Conservation (phyloP, 1,284 basidiomycete genomes). For the Malassezia restricta region DNA sequence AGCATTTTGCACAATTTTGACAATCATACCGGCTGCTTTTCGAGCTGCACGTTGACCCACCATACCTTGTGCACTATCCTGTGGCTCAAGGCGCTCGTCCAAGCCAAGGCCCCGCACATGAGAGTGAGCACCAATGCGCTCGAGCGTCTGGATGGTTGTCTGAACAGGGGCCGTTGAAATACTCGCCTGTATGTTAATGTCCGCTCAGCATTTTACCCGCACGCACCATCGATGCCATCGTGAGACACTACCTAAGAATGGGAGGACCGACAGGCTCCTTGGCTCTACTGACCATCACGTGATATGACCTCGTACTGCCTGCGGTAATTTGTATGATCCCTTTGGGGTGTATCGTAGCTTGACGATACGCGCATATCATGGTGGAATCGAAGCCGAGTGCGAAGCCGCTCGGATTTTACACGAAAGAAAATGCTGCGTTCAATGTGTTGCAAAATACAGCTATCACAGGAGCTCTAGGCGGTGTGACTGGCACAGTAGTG, state of each 20-base stretch:
- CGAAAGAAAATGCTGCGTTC: background rate
- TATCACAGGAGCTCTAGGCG: background rate
- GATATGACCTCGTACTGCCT: no score
- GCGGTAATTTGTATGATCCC: no score
- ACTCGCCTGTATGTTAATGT: constrained; percentile 19
- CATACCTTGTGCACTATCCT: constrained; percentile 77
- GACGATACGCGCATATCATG: no score
- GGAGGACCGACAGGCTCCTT: no score
- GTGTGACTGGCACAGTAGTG: background rate
- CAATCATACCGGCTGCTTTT: constrained; percentile 89
- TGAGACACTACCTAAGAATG: no score
- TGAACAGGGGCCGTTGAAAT: constrained; percentile 32
- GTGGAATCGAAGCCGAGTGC: no score
- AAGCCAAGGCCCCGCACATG: constrained; percentile 66
- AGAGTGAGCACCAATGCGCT: constrained; percentile 43
- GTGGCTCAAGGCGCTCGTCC: constrained; percentile 76
- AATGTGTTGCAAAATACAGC: constrained; percentile 1
- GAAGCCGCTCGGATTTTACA: no score
- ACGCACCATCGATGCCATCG: constrained; percentile 10
- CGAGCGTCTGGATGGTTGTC: constrained; percentile 33
- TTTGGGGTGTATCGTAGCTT: no score
- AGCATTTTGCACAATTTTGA: constrained; percentile 94
- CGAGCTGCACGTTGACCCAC: constrained; percentile 88
- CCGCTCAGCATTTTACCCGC: background rate
- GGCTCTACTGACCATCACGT: no score